These are phyloP conservation scores for Brasilioporus rufonigricans DNA, from an alignment of 768 basidiomycete species.

Conservation along the genomic window DNA sequence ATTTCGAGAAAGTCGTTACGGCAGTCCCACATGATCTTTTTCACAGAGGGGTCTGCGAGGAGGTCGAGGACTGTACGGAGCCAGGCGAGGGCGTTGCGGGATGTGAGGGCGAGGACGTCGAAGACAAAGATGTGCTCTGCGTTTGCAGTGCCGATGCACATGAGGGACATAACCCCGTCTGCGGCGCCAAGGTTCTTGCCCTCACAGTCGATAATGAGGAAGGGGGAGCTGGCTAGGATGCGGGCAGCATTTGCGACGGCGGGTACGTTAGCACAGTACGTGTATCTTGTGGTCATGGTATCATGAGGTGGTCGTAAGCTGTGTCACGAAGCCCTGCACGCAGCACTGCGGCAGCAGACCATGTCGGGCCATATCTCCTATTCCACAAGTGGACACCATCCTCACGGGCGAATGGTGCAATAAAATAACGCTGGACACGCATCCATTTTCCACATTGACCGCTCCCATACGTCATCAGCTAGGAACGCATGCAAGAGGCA, in stretches of 20 bases:
- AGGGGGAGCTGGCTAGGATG: constrained; percentile 21
- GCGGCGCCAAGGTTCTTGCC: constrained; percentile 33
- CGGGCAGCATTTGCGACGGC: constrained; percentile 18
- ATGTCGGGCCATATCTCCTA: constrained; percentile 5
- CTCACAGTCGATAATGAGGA: constrained; percentile 41
- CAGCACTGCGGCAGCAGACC: neutral
- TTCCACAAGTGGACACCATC: neutral
- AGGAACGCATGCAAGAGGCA: neutral
- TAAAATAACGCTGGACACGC: neutral
- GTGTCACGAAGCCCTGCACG: constrained; percentile 2
- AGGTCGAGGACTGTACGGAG: constrained; percentile 28
- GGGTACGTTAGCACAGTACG: constrained; percentile 14
- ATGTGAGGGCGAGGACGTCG: constrained; percentile 33
- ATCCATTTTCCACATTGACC: too few relatives aligned
- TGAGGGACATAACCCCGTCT: constrained; percentile 34
- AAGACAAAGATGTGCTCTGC: constrained; percentile 36
- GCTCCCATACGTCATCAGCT: neutral
- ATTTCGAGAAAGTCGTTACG: constrained; percentile 41
- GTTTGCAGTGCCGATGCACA: constrained; percentile 34
- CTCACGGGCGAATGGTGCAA: neutral
- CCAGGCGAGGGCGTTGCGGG: constrained; percentile 12
- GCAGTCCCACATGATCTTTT: constrained; percentile 44
- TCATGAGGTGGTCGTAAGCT: constrained; percentile 9
- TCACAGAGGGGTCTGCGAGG: constrained; percentile 28
- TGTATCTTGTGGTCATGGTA: constrained; percentile 15